Conservation (phyloP, 2,329 filamentous ascomycete species). For the Venturia carpophila region DNA sequence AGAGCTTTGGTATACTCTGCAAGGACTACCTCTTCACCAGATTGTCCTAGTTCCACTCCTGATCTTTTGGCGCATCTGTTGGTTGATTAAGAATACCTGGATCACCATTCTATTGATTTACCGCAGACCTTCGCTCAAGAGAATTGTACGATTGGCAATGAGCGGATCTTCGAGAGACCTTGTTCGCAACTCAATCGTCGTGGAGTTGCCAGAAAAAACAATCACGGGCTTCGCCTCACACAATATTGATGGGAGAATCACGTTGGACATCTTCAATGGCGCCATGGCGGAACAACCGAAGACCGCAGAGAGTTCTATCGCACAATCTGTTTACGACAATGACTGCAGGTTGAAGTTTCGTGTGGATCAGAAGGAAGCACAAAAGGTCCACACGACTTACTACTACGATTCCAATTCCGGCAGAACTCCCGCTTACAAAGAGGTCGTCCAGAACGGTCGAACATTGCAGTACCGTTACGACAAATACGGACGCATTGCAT, state of each 20-base stretch:
- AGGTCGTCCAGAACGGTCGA: background rate
- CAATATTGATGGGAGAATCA: conserved; percentile 6
- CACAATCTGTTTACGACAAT: conserved; percentile 1
- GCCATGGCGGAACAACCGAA: conserved; percentile 10
- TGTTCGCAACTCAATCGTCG: conserved; percentile 11
- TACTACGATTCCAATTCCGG: background rate
- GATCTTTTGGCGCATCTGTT: conserved; percentile 4
- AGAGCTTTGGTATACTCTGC: conserved; percentile 8
- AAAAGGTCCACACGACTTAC: background rate
- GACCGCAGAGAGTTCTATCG: background rate
- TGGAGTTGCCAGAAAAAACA: conserved; percentile 5
- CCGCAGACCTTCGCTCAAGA: background rate
- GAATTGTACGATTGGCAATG: background rate
- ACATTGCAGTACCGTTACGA: conserved; percentile 8
- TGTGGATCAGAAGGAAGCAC: background rate
- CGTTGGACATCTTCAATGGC: conserved; percentile 12
- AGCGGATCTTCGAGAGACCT: background rate
- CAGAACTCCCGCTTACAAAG: conserved; percentile 4
- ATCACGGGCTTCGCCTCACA: conserved; percentile 10
- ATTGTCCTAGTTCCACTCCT: background rate
- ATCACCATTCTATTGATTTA: conserved; percentile 4
- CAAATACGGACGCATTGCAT: conserved; percentile 1
- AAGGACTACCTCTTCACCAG: background rate
- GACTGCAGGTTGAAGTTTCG: background rate
- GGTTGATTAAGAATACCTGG: conserved; percentile 11